Evolutionary conservation across 371 early-diverging fungal species (phyloP).

Genomic region (Apophysomyces elegans): DNA sequence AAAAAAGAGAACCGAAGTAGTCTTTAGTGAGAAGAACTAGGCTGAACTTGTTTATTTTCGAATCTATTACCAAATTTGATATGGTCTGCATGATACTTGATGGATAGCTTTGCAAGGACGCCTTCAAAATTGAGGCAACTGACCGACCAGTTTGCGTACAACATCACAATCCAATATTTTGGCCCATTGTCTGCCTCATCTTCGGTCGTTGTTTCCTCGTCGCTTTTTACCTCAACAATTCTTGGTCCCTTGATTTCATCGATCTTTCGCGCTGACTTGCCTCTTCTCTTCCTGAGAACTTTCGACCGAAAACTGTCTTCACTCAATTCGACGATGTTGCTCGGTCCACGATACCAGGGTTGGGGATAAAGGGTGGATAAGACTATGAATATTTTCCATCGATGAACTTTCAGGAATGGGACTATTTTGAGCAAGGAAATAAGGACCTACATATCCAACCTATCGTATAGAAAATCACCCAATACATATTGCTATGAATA

Average conservation of each 20-base stretch:
- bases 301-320: slow-evolving; percentile 30
- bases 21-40: neutral
- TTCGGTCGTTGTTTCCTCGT: slow-evolving; percentile 9
- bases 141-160: slow-evolving; percentile 57
- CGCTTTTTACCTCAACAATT: slow-evolving; percentile 21
- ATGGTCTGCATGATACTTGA: slow-evolving; percentile 40
- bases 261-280: slow-evolving; percentile 10
- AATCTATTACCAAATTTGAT: slow-evolving; percentile 41
- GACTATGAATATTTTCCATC: slow-evolving; percentile 21
- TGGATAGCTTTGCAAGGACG: slow-evolving; percentile 49
- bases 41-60: neutral
- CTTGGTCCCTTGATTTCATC: slow-evolving; percentile 33
- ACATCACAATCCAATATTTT: slow-evolving; percentile 54
- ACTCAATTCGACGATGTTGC: slow-evolving; percentile 46
- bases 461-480: slow-evolving; percentile 37
- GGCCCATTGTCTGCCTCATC: slow-evolving; percentile 15
- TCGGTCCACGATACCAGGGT: slow-evolving; percentile 64
- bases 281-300: slow-evolving; percentile 19
- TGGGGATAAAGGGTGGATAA: slow-evolving; percentile 59
- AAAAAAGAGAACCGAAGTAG: neutral
- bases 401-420: neutral
- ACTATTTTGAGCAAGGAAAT: neutral
- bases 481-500: slow-evolving; percentile 38
- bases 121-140: slow-evolving; percentile 57
- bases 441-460: slow-evolving; percentile 54